These are phyloP conservation scores for Aspergillus leporis DNA, from an alignment of 495 filamentous ascomycete genomes.

Conservation along the genomic window DNA sequence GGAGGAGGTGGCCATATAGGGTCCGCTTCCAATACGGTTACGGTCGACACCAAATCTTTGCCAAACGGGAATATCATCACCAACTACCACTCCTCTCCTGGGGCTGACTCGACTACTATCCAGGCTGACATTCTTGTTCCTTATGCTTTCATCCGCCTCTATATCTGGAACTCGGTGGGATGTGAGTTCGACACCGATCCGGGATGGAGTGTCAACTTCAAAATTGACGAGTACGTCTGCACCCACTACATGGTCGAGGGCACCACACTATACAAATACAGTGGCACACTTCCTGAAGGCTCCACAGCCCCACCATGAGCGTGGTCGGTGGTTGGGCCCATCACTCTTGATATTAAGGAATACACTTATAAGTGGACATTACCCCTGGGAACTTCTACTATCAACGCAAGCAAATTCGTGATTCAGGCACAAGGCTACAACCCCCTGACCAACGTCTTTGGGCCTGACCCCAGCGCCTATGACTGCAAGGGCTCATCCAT, in stretches of 20 bases:
- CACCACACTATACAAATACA: constrained; percentile 15
- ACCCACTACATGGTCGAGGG: constrained; percentile 22
- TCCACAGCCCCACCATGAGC: constrained; percentile 12
- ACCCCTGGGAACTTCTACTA: constrained; percentile 14
- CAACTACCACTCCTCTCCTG: constrained; percentile 13
- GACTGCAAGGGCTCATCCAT: constrained; percentile 17
- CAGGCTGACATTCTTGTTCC: constrained; percentile 19
- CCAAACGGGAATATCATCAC: constrained; percentile 6
- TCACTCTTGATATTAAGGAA: constrained; percentile 6
- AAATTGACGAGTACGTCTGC: constrained; percentile 15
- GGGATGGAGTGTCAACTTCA: constrained; percentile 18
- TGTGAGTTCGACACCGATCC: constrained; percentile 15
- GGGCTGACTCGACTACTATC: constrained; percentile 10
- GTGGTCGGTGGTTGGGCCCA: constrained; percentile 5
- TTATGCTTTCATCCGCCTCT: constrained; percentile 18
- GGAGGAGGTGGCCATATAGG: constrained; percentile 4
- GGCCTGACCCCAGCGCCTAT: constrained; percentile 12
- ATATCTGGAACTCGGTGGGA: constrained; percentile 12
- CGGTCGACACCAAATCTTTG: constrained; percentile 8
- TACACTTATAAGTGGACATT: constrained; percentile 20
- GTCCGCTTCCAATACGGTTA: constrained; percentile 11
- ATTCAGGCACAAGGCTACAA: constrained; percentile 19
- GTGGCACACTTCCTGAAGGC: constrained; percentile 13
- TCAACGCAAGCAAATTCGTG: constrained; percentile 15
- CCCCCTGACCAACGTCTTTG: constrained; percentile 18